Percentiles rank a stretch among this genome's conserved stretches.
These are phyloP conservation scores for Diutina scorzettiae DNA, from an alignment of 1,139 yeast genomes.

Conservation along the genomic window DNA sequence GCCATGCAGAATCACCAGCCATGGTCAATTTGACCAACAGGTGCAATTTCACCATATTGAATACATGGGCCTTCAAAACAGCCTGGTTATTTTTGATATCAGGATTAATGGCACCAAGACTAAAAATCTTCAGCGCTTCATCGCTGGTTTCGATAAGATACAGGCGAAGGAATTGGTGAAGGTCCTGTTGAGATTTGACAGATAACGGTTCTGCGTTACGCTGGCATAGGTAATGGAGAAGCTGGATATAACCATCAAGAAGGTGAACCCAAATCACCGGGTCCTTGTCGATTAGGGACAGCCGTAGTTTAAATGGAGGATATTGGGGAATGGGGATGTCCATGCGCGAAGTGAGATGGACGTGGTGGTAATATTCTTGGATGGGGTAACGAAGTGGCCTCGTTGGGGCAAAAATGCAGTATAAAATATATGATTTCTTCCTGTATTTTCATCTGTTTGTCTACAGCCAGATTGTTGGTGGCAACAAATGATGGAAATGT, in stretches of 20 bases:
- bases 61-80: constrained; percentile 36
- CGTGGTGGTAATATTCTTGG: no score
- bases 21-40: constrained; percentile 46
- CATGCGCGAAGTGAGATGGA: constrained; percentile 3
- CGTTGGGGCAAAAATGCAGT: no score
- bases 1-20: constrained; percentile 51
- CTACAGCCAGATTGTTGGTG: no score
- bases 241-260: constrained; percentile 45
- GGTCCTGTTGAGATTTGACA: constrained; percentile 45
- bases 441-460: no score
- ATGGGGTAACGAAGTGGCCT: no score
- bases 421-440: no score
- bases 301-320: constrained; percentile 63
- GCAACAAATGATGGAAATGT: no score
- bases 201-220: constrained; percentile 16
- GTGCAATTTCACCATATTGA: constrained; percentile 35
- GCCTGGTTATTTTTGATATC: constrained; percentile 46
- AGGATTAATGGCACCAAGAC: constrained; percentile 59
- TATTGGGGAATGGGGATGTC: constrained; percentile 51
- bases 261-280: constrained; percentile 75
- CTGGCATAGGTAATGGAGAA: constrained; percentile 14
- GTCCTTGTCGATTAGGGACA: constrained; percentile 65
- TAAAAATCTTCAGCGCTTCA: constrained; percentile 47
- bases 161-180: constrained; percentile 41
- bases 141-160: constrained; percentile 49